Base-by-base conservation (phyloP, 2,329 filamentous ascomycete genomes). In the Aureobasidium subglaciale region DNA sequence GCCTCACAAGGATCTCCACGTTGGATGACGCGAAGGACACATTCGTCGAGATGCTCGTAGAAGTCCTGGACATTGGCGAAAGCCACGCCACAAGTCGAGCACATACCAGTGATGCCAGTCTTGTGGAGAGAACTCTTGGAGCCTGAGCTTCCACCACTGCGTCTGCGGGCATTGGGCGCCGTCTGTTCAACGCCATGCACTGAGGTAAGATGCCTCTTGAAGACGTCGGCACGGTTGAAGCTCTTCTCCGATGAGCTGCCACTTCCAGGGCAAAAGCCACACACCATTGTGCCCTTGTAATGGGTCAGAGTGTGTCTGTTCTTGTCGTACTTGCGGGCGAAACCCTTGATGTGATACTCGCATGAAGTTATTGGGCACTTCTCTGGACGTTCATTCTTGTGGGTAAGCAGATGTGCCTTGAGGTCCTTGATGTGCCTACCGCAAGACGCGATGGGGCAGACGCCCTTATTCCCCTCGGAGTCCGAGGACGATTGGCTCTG, bases 201-300 rank as follows among this genome's bases (percentile, higher is more conserved):
- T 0, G 89, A 87, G 5, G 89, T 95, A 65, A 96, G 73, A 70
- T 96, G 91, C 59, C 91, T 82, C 80, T 96, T 96, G 80, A 96
- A 96, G 59, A 96, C 90, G 63, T 96, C 91, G 57, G 91, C 90
- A 56, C 91, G 84, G 75, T 96, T 96, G 70, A 96, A 96, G 61
- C 88, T 92, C 81, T 96, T 96, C 73, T 96, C 91, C 1, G 87
- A 87, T 7, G 90, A 82, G 4, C 90, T 92, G 4, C 91, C 91
- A 25, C 88, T 90, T 30, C 90, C 89, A 1, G 90, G 89, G 65
- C 91, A 96, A 75, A 96, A 96, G 27, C 90, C 90, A 68, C 91
- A 96, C 22, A 96, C 89, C 91, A 96, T 96, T 46, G 88, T 96
- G 37, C 91, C 91, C 74, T 96, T 96, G 80, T 96, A 96, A 70